A percentile compares a stretch with the other conserved stretches of the same genome.
phyloP scores from a whole-genome alignment of 768 basidiomycete genomes.

The Tylopilus rubrobrunneus region DNA sequence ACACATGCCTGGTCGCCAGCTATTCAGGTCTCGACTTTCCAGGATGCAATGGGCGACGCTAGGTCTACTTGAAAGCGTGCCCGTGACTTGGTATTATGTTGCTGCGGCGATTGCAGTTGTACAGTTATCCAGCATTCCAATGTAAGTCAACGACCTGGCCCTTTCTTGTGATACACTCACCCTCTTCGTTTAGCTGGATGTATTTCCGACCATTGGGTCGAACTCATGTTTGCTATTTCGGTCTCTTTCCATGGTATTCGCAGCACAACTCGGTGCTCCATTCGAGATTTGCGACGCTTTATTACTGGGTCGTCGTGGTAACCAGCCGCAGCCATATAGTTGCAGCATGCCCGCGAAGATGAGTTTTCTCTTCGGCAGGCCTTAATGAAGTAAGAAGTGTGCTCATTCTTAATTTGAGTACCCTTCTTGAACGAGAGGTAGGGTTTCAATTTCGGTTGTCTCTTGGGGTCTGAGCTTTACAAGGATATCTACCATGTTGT shows the following conservation, averaged over 20 bases:
- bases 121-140: not conserved
- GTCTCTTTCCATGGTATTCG: not conserved
- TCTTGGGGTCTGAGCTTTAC: constrained; percentile 29
- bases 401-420: no score
- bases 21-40: not conserved
- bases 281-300: constrained; percentile 30
- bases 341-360: constrained; percentile 34
- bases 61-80: not conserved
- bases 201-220: not conserved
- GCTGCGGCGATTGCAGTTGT: not conserved
- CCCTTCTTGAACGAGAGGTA: constrained; percentile 9
- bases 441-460: constrained; percentile 36
- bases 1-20: not conserved
- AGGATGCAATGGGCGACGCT: not conserved
- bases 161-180: not conserved
- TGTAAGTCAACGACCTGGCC: not conserved
- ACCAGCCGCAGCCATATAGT: constrained; percentile 8
- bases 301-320: constrained; percentile 38
- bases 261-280: constrained; percentile 22
- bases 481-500: constrained; percentile 27
- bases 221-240: not conserved
- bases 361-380: constrained; percentile 32
- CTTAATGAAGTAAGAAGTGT: constrained; percentile 28
- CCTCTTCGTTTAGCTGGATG: not conserved
- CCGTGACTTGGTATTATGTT: not conserved